Percentiles rank a stretch among this genome's conserved stretches.
Evolutionary conservation across 352 stramenopile genomes (phyloP).

Genomic region (Nothophytophthora sp.): DNA sequence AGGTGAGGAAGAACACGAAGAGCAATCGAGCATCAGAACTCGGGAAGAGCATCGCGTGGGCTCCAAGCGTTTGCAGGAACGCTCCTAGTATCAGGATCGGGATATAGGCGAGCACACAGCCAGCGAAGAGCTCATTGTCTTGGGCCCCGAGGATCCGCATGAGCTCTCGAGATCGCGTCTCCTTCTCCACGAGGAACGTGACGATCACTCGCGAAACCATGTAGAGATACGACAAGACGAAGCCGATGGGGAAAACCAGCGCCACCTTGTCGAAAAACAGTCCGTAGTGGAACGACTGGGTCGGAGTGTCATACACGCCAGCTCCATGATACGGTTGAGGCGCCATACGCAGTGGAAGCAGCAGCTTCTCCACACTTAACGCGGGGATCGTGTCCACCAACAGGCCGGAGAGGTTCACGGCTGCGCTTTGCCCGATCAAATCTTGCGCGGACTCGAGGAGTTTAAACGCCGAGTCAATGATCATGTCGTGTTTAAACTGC

Average conservation of each 20-base stretch:
- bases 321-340: slow-evolving; percentile 62
- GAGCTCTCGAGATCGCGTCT: slow-evolving; percentile 88
- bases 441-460: slow-evolving; percentile 24
- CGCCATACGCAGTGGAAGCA: slow-evolving; percentile 55
- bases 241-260: slow-evolving; percentile 86
- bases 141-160: slow-evolving; percentile 92
- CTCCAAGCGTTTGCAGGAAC: slow-evolving; percentile 46
- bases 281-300: slow-evolving; percentile 50
- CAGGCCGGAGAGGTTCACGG: slow-evolving; percentile 12
- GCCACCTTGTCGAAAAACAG: slow-evolving; percentile 82
- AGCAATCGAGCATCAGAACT: slow-evolving; percentile 41
- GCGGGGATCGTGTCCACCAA: slow-evolving; percentile 36
- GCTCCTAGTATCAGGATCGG: slow-evolving; percentile 48
- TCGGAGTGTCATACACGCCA: slow-evolving; percentile 48
- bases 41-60: slow-evolving; percentile 40
- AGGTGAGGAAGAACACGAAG: slow-evolving; percentile 77
- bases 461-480: slow-evolving; percentile 44
- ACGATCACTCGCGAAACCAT: slow-evolving; percentile 90
- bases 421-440: slow-evolving; percentile 5
- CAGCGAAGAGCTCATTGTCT: slow-evolving; percentile 45
- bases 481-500: slow-evolving; percentile 54
- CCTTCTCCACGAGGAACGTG: slow-evolving; percentile 92
- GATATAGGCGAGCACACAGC: slow-evolving; percentile 85
- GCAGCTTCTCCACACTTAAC: slow-evolving; percentile 31
- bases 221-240: slow-evolving; percentile 93